A percentile compares a stretch with the other conserved stretches of the same genome.
phyloP scores from a whole-genome alignment of 805 yeast genomes.

The Saturnispora bothae region DNA sequence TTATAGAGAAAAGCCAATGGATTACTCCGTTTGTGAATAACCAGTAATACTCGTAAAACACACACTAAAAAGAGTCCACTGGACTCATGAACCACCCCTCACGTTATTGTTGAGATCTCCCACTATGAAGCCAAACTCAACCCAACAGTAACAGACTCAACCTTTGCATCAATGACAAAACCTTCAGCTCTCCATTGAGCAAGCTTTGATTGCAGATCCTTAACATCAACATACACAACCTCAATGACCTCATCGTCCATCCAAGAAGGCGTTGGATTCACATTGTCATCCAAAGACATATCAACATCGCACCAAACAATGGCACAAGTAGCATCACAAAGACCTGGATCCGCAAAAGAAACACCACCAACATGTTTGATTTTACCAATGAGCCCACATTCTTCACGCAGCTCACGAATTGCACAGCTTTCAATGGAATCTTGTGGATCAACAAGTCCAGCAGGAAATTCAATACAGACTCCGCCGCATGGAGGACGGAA shows the following conservation, averaged over 20 bases:
- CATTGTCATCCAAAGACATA: slow-evolving; percentile 50
- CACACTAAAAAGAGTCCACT: too few species aligned
- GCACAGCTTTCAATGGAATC: slow-evolving; percentile 78
- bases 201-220: slow-evolving; percentile 44
- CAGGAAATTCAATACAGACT: slow-evolving; percentile 88
- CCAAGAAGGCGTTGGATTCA: slow-evolving; percentile 58
- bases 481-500: slow-evolving; percentile 88
- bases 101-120: too few species aligned
- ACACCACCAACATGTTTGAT: slow-evolving; percentile 19
- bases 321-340: slow-evolving; percentile 78
- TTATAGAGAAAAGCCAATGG: too few species aligned
- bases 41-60: too few species aligned
- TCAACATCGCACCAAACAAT: slow-evolving; percentile 75
- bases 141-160: slow-evolving; percentile 81
- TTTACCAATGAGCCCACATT: slow-evolving; percentile 81
- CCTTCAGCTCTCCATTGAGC: slow-evolving; percentile 49
- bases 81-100: too few species aligned
- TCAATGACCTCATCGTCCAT: slow-evolving; percentile 93
- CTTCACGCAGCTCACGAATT: slow-evolving; percentile 77
- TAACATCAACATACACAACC: slow-evolving; percentile 64
- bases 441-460: slow-evolving; percentile 82
- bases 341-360: slow-evolving; percentile 46
- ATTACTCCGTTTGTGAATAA: too few species aligned
- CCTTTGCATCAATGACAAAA: slow-evolving; percentile 73
- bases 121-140: slow-evolving; percentile 1